phyloP scores from a whole-genome alignment of 345 rosid genomes.

The Acer campestre region DNA sequence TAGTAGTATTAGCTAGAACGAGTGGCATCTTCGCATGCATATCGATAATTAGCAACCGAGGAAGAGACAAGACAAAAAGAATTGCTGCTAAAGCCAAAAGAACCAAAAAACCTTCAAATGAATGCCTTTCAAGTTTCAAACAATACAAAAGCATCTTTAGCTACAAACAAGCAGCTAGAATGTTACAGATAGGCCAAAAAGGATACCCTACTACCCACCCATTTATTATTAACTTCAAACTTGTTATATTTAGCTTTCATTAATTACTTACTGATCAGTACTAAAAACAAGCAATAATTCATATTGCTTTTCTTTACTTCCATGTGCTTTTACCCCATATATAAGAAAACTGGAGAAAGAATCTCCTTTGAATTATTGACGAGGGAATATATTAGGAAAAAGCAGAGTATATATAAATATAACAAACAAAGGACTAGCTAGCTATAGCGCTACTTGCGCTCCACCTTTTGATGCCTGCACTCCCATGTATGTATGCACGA shows the following conservation, averaged over 20 bases:
- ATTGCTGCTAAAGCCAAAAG: neutral
- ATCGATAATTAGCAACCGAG: neutral
- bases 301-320: neutral
- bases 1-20: neutral
- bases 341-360: constrained; percentile 1
- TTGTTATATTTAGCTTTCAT: neutral
- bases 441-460: neutral
- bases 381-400: neutral
- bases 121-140: neutral
- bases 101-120: neutral
- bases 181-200: constrained; percentile 7
- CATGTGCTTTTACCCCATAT: neutral
- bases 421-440: neutral
- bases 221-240: constrained; percentile 10
- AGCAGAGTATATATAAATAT: no score
- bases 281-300: neutral
- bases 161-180: constrained; percentile 27
- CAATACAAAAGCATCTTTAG: constrained; percentile 17
- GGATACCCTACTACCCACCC: neutral
- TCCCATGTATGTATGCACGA: constrained; percentile 22
- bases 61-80: neutral
- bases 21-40: constrained; percentile 22
- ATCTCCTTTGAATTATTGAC: constrained; percentile 8
- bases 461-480: constrained; percentile 19
- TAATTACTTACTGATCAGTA: no score